Conservation (phyloP, 73 alveolate genomes). For the Uronychia setigera region DNA sequence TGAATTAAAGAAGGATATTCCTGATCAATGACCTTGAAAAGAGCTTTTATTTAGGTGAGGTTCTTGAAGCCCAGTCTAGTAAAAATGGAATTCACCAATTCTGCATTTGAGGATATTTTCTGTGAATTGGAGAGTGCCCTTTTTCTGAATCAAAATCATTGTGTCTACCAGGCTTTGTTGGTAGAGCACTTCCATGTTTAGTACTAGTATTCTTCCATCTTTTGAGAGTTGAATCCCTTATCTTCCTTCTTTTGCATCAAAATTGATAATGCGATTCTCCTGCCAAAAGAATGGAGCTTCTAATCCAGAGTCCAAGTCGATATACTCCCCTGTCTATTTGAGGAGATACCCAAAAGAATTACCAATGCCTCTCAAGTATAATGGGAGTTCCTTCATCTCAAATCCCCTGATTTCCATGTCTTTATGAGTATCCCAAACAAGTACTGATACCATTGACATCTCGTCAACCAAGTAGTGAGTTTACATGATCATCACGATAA, state of each 20-base stretch:
- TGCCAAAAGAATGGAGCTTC: neutral
- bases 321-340: neutral
- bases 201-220: neutral
- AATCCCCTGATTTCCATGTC: neutral
- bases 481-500: too few species aligned
- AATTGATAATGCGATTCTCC: neutral
- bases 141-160: neutral
- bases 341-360: neutral
- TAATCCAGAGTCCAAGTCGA: neutral
- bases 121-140: neutral
- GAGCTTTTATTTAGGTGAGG: neutral
- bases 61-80: neutral
- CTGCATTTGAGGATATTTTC: neutral
- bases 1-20: neutral
- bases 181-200: neutral
- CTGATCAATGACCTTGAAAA: neutral
- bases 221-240: too few species aligned
- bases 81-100: neutral
- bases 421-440: neutral
- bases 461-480: too few species aligned
- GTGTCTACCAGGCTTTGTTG: neutral
- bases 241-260: too few species aligned
- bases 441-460: too few species aligned
- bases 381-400: neutral
- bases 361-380: neutral